Conservation (phyloP, 2,329 filamentous ascomycete species). For the Moelleriella libera region DNA sequence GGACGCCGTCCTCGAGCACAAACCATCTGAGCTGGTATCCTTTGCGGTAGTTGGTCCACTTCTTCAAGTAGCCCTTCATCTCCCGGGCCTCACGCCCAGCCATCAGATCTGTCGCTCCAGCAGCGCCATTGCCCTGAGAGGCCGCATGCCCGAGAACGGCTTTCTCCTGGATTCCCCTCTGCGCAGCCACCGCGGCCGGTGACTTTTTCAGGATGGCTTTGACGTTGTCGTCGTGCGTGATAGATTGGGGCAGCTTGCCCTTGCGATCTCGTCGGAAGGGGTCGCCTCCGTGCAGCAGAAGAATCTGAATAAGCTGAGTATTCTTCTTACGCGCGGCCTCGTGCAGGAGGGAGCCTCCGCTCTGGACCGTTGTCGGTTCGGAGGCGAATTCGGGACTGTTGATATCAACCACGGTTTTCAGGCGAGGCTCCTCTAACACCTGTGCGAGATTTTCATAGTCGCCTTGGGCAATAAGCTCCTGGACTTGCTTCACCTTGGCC, state of each 20-base stretch:
- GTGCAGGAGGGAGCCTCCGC: conserved; percentile 84
- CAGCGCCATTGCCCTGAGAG: conserved; percentile 35
- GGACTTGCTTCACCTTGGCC: conserved; percentile 69
- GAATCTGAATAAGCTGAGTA: conserved; percentile 71
- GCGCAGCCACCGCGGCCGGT: conserved; percentile 84
- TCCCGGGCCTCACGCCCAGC: conserved; percentile 80
- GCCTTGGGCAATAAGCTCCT: conserved; percentile 56
- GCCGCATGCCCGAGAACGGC: conserved; percentile 71
- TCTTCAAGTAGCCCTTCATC: conserved; percentile 98
- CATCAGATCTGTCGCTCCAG: conserved; percentile 42
- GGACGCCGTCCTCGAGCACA: conserved; percentile 87
- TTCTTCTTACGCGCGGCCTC: conserved; percentile 86
- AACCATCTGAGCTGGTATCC: conserved; percentile 98
- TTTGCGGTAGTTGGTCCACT: conserved; percentile 98
- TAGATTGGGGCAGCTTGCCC: conserved; percentile 88
- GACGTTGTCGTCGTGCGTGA: conserved; percentile 88
- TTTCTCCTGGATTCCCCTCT: conserved; percentile 92
- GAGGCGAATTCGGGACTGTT: conserved; percentile 83
- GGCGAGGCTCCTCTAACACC: conserved; percentile 68
- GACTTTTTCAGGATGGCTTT: conserved; percentile 84
- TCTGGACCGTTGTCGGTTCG: conserved; percentile 60
- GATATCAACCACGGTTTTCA: conserved; percentile 80
- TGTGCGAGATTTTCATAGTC: conserved; percentile 70
- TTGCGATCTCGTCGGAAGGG: conserved; percentile 91
- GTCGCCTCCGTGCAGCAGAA: conserved; percentile 88